Evolutionary conservation across 106 monocot species (phyloP).

Genomic region (Allium cepa): DNA sequence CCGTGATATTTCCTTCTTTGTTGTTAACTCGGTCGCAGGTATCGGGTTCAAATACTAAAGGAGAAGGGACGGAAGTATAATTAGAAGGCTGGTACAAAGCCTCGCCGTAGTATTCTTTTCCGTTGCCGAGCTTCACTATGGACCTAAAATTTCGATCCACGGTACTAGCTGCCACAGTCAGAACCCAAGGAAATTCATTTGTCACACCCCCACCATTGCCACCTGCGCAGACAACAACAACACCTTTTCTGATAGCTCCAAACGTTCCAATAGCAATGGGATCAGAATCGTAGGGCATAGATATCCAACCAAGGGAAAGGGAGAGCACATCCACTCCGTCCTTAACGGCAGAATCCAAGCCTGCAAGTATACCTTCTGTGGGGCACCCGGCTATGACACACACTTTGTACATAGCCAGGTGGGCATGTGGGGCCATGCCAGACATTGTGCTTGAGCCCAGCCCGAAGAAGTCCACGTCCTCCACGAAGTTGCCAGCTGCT

Average conservation of each 20-base stretch:
- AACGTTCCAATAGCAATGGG: constrained; percentile 10
- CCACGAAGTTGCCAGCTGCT: constrained; percentile 1
- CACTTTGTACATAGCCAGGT: constrained; percentile 20
- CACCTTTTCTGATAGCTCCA: constrained; percentile 21
- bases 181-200: constrained; percentile 49
- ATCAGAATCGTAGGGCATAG: neutral
- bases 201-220: constrained; percentile 34
- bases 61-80: neutral
- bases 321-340: constrained; percentile 18
- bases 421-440: constrained; percentile 21
- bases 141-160: constrained; percentile 20
- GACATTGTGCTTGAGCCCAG: constrained; percentile 2
- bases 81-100: constrained; percentile 21
- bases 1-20: no score
- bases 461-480: neutral
- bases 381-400: neutral
- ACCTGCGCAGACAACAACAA: constrained; percentile 26
- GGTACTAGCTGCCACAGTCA: constrained; percentile 45
- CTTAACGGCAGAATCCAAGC: constrained; percentile 9
- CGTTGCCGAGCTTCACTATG: constrained; percentile 25
- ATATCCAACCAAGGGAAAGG: constrained; percentile 2
- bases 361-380: constrained; percentile 3
- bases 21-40: no score
- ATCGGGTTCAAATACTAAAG: neutral
- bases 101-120: constrained; percentile 12